Evolutionary conservation across 2,329 filamentous ascomycete genomes (phyloP), one percentile per base, ranked within the genome.

Genomic region (Monosporascus sp.): DNA sequence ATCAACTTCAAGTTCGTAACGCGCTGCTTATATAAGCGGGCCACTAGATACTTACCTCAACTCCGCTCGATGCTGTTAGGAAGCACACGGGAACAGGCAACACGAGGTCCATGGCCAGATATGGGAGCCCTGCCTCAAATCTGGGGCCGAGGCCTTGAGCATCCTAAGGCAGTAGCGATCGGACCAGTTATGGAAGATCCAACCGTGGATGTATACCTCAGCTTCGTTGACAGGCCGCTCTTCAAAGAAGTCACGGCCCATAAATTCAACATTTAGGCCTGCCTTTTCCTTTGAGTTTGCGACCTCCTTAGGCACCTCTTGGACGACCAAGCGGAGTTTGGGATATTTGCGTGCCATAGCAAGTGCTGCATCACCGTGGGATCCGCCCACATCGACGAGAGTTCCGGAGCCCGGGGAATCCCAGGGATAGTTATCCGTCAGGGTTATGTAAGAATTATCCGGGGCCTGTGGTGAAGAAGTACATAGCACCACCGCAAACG

Each of bases 181-280:
- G 0, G 72, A 65, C 73, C 73, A 77, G 61, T 77, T 73, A 54
- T 78, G 74, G 17, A 78, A 60, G 37, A 77, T 74, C 56, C 67
- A 64, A 20, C 73, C 70, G 50, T 75, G 63, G 31, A 76, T 58
- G 58, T 75, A 77, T 26, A 72, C 64, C 37, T 70, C 69, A 2
- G 68, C 74, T 3, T 52, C 57, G 11, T 59, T 50, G 3, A 73
- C 57, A 3, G 70, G 71, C 55, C 77, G 74, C 2, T 69, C 8
- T 67, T 55, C 20, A 59, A 76, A 74, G 54, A 77, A 70, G 56
- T 74, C 67, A 58, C 77, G 71, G 2, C 58, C 63, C 53, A 63
- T 63, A 57, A 59, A 59, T n/a, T 48, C 45, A 24, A 4, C 24
- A 24, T 24, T 24, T 7, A 24, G 3, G 14, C 48, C 50, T 8